Percentiles rank a stretch among this genome's conserved stretches.
These are phyloP conservation scores for Cucumis melo DNA, from an alignment of 306 rosid genomes.

Conservation along the genomic window DNA sequence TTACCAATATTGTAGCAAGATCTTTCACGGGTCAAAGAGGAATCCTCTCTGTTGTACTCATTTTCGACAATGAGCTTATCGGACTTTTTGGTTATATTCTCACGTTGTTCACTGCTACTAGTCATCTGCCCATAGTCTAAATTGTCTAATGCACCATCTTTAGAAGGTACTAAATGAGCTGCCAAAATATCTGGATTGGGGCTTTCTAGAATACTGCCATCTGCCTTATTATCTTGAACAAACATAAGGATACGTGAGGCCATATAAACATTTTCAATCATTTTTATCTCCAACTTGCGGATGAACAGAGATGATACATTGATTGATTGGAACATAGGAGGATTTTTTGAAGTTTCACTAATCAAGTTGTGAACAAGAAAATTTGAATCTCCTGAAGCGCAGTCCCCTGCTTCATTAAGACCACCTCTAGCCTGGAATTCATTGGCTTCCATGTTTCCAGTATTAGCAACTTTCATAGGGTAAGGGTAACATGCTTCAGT, in stretches of 20 bases:
- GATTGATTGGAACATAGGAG: constrained; percentile 10
- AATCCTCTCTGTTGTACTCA: constrained; percentile 18
- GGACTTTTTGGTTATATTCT: constrained; percentile 18
- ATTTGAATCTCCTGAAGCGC: constrained; percentile 18
- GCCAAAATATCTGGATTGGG: constrained; percentile 21
- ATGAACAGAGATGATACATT: constrained; percentile 13
- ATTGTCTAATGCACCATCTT: constrained; percentile 17
- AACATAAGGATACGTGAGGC: constrained; percentile 33
- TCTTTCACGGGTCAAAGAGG: constrained; percentile 23
- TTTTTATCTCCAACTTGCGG: constrained; percentile 11
- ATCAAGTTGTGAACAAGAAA: constrained; percentile 14
- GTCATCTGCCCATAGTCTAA: constrained; percentile 16
- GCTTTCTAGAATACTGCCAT: constrained; percentile 17
- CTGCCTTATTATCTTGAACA: constrained; percentile 18
- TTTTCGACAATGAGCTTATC: constrained; percentile 17
- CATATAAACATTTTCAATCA: constrained; percentile 24
- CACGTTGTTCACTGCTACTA: constrained; percentile 29
- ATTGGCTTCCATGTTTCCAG: constrained; percentile 20
- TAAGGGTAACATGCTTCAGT: constrained; percentile 8
- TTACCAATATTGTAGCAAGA: constrained; percentile 31
- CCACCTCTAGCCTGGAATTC: constrained; percentile 7
- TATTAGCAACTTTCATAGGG: constrained; percentile 15
- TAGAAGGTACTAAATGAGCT: constrained; percentile 25
- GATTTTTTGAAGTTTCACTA: constrained; percentile 12
- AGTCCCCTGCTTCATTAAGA: constrained; percentile 7